A percentile compares a stretch with the other conserved stretches of the same genome.
phyloP scores from a whole-genome alignment of 1,284 basidiomycete genomes.

The Exobasidium cylindrosporum region DNA sequence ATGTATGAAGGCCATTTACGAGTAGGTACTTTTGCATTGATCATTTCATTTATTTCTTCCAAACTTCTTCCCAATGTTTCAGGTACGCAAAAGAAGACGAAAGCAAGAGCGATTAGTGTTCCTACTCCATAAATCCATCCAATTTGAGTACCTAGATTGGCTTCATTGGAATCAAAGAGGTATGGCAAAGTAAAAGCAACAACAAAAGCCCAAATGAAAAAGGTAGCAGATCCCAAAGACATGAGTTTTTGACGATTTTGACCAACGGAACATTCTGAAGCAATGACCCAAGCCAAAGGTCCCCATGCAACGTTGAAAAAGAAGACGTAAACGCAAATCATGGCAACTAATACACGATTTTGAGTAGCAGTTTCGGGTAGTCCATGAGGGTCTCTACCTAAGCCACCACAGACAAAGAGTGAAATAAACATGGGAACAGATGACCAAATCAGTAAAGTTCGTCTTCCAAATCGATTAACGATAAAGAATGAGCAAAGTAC shows the following conservation, averaged over 20 bases:
- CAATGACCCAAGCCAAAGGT: conserved; percentile 57
- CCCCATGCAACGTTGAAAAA: conserved; percentile 59
- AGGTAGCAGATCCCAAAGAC: conserved; percentile 57
- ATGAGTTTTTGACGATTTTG: conserved; percentile 58
- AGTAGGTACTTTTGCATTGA: conserved; percentile 35
- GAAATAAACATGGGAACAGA: conserved; percentile 57
- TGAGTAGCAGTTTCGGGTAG: conserved; percentile 21
- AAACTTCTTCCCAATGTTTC: conserved; percentile 42
- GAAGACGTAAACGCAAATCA: conserved; percentile 58
- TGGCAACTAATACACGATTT: conserved; percentile 57
- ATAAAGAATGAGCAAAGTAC: conserved; percentile 56
- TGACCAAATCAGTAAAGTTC: conserved; percentile 57
- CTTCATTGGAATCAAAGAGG: conserved; percentile 45
- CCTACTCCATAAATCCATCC: conserved; percentile 57
- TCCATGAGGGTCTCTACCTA: conserved; percentile 35
- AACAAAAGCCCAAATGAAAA: conserved; percentile 59
- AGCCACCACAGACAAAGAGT: conserved; percentile 56
- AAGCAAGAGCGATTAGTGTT: conserved; percentile 55
- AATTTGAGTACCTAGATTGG: conserved; percentile 56
- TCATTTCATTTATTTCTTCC: conserved; percentile 50
- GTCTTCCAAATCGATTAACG: conserved; percentile 58
- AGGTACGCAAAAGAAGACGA: conserved; percentile 59
- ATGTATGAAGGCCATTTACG: conserved; percentile 37
- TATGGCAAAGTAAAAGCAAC: conserved; percentile 54
- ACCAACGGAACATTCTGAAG: conserved; percentile 56